These are phyloP conservation scores for Diaporthe velutina DNA, from an alignment of 2,329 filamentous ascomycete genomes.

Conservation along the genomic window DNA sequence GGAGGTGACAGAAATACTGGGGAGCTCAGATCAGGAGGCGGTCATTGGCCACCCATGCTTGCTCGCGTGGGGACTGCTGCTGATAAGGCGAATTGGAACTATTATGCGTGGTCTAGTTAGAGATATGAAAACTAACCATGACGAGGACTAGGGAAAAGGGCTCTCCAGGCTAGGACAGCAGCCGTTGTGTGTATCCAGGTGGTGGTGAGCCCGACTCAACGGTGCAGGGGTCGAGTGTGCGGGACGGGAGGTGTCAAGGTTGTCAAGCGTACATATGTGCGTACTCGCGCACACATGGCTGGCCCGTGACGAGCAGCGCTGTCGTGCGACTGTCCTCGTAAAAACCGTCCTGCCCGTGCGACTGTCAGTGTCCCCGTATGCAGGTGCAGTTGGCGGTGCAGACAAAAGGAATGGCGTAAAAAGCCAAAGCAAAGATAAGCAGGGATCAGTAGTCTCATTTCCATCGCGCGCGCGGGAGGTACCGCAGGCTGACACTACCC, in stretches of 20 bases:
- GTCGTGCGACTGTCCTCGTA: not conserved
- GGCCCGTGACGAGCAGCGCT: not conserved
- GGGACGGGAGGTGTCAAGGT: not conserved
- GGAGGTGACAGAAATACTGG: conserved; percentile 27
- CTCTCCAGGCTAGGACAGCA: not conserved
- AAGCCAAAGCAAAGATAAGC: conserved; percentile 29
- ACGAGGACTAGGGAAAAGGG: not conserved
- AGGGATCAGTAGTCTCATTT: conserved; percentile 8
- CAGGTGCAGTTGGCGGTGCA: conserved; percentile 22
- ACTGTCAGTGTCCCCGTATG: conserved; percentile 3
- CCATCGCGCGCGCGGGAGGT: conserved; percentile 18
- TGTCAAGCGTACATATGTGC: conserved; percentile 19
- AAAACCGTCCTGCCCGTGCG: not conserved
- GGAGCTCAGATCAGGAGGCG: conserved; percentile 10
- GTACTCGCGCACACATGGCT: conserved; percentile 18
- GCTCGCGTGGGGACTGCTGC: conserved; percentile 19
- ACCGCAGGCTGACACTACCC: not conserved
- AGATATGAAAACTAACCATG: not conserved
- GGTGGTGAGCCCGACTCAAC: not conserved
- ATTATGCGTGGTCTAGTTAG: not conserved
- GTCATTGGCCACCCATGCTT: conserved; percentile 2
- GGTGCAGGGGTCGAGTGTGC: conserved; percentile 1
- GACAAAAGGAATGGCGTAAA: conserved; percentile 30
- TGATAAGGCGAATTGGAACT: conserved; percentile 14
- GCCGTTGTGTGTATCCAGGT: not conserved